Conservation (phyloP, 352 stramenopile species). For the Globisporangium solare region DNA sequence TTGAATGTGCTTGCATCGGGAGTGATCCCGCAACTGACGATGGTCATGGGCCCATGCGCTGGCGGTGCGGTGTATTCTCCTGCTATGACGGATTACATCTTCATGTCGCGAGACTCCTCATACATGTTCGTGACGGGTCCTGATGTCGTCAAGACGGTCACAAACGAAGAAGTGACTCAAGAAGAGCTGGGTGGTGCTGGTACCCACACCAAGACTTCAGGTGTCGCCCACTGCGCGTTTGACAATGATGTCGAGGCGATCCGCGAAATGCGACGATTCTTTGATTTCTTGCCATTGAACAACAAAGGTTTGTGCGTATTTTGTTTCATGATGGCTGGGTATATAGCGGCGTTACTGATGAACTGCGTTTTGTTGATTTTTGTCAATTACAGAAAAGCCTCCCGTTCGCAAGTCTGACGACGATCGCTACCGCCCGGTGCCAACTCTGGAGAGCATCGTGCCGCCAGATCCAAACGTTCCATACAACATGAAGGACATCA, state of each 20-base stretch:
- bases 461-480: conserved; percentile 96
- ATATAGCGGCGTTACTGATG: too few relatives aligned
- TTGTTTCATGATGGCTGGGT: too few relatives aligned
- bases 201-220: conserved; percentile 94
- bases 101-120: conserved; percentile 96
- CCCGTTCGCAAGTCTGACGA: conserved; percentile 81
- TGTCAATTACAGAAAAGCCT: conserved; percentile 47
- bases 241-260: conserved; percentile 96
- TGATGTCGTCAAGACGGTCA: conserved; percentile 98
- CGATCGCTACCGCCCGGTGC: conserved; percentile 79
- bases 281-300: conserved; percentile 95
- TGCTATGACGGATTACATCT: conserved; percentile 99
- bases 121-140: conserved; percentile 99
- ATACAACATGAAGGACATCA: conserved; percentile 98
- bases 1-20: conserved; percentile 94
- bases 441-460: conserved; percentile 91
- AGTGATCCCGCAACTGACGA: conserved; percentile 95
- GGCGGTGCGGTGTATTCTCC: conserved; percentile 94
- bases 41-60: conserved; percentile 98
- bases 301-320: conserved; percentile 50
- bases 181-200: conserved; percentile 92
- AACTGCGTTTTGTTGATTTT: neutral
- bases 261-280: conserved; percentile 90
- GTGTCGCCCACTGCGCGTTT: conserved; percentile 94
- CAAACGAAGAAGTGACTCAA: conserved; percentile 95